Evolutionary conservation across 2,329 filamentous ascomycete genomes (phyloP).

Genomic region (Cercospora canescens): DNA sequence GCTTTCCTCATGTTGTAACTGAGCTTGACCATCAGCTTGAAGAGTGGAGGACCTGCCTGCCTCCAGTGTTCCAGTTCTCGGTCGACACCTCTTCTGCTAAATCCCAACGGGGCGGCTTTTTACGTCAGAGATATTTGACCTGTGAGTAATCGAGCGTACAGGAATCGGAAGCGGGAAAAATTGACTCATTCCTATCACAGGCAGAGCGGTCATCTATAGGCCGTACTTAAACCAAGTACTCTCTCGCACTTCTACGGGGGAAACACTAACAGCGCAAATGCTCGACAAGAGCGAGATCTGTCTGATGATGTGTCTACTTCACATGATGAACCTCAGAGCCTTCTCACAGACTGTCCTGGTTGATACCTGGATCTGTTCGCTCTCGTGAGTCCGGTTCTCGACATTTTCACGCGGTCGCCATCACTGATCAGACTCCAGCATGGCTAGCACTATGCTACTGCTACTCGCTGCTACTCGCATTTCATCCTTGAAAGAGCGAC

Average conservation of each 20-base stretch:
- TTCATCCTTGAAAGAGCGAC: conserved; percentile 9
- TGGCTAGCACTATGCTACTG: conserved; percentile 19
- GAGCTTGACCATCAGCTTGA: conserved; percentile 20
- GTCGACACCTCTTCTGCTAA: background rate
- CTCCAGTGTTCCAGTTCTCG: conserved; percentile 10
- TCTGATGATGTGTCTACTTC: conserved; percentile 15
- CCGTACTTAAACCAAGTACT: conserved; percentile 16
- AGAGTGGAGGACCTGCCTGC: conserved; percentile 16
- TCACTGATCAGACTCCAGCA: background rate
- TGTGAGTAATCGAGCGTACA: background rate
- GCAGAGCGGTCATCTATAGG: conserved; percentile 16
- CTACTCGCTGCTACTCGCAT: conserved; percentile 14
- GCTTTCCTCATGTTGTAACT: conserved; percentile 16
- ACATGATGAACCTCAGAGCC: conserved; percentile 15
- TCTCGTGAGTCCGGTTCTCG: background rate
- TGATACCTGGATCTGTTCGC: conserved; percentile 17
- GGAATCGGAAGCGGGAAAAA: too few species aligned
- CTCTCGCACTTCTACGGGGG: conserved; percentile 7
- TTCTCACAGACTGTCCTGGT: conserved; percentile 18
- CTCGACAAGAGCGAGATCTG: conserved; percentile 15
- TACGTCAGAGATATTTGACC: conserved; percentile 17
- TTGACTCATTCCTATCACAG: background rate
- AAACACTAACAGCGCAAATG: background rate
- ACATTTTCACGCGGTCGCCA: background rate
- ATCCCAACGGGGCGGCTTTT: conserved; percentile 13